phyloP scores from a whole-genome alignment of 495 filamentous ascomycete species.

The Trichoderma orchidacearum region DNA sequence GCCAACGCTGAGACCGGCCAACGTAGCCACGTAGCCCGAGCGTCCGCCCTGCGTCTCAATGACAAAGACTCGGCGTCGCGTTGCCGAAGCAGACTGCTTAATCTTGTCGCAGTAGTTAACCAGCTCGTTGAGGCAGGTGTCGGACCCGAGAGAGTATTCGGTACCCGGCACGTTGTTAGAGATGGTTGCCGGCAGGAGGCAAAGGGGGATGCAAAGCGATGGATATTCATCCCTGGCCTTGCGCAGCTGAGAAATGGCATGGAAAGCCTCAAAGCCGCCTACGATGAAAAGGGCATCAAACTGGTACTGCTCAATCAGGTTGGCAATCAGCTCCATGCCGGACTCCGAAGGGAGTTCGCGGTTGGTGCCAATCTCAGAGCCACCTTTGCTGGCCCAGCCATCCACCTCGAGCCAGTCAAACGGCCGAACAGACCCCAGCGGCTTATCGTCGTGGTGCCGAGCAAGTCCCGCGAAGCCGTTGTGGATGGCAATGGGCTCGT shows the following conservation, averaged over 20 bases:
- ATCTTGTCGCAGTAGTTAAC: conserved; percentile 95
- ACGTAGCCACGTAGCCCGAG: conserved; percentile 87
- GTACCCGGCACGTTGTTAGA: conserved; percentile 97
- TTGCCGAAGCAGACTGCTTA: conserved; percentile 89
- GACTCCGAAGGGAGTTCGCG: conserved; percentile 77
- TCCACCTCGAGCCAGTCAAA: conserved; percentile 92
- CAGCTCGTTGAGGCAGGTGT: conserved; percentile 95
- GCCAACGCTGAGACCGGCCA: conserved; percentile 78
- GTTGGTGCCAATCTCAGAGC: conserved; percentile 97
- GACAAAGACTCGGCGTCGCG: conserved; percentile 85
- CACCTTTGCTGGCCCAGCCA: conserved; percentile 88
- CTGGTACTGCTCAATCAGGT: conserved; percentile 70
- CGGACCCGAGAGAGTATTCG: conserved; percentile 91
- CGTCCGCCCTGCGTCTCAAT: conserved; percentile 94
- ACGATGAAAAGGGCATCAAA: conserved; percentile 88
- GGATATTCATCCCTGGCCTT: conserved; percentile 64
- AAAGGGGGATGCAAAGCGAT: conserved; percentile 86
- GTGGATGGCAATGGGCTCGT: conserved; percentile 82
- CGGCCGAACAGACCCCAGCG: conserved; percentile 67
- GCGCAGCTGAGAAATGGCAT: conserved; percentile 74
- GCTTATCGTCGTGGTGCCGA: conserved; percentile 74
- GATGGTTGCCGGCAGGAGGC: conserved; percentile 88
- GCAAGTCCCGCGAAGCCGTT: conserved; percentile 95
- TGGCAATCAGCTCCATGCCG: conserved; percentile 69
- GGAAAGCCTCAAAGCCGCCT: conserved; percentile 96